phyloP scores from a whole-genome alignment of 257 asterid genomes.

The Nemophila menziesii region DNA sequence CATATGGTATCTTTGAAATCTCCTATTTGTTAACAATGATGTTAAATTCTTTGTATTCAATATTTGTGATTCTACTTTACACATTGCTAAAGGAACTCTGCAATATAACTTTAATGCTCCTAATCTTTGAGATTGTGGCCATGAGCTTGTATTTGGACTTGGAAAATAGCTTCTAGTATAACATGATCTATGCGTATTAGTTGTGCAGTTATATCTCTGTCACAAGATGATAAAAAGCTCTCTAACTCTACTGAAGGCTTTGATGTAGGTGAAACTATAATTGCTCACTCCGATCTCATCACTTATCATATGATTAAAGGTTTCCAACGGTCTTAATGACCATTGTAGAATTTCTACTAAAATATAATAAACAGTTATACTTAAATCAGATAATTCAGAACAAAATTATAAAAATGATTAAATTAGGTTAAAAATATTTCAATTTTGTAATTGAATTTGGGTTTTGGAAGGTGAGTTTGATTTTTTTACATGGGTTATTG shows the following conservation, averaged over 20 bases:
- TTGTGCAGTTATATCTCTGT: constrained; percentile 73
- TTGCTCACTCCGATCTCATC: no score
- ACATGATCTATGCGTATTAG: constrained; percentile 76
- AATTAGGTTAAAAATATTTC: no score
- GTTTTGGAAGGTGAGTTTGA: no score
- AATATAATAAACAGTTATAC: no score
- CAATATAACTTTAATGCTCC: constrained; percentile 87
- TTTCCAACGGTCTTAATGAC: no score
- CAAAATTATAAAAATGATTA: no score
- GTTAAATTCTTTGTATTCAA: constrained; percentile 67
- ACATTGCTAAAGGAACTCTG: constrained; percentile 88
- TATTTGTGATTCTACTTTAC: constrained; percentile 77
- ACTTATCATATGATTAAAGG: no score
- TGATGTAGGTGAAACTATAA: constrained; percentile 73
- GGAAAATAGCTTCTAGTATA: constrained; percentile 94
- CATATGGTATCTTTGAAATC: constrained; percentile 95
- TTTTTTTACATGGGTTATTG: no score
- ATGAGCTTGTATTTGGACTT: constrained; percentile 57
- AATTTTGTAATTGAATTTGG: no score
- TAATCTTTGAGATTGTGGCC: constrained; percentile 91
- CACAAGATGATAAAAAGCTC: constrained; percentile 68
- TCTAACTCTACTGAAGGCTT: constrained; percentile 78
- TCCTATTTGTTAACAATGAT: constrained; percentile 78
- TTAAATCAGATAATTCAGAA: no score
- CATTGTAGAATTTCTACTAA: no score